Conservation (phyloP, 2,329 filamentous ascomycete species). For the Neofusicoccum laricinum region DNA sequence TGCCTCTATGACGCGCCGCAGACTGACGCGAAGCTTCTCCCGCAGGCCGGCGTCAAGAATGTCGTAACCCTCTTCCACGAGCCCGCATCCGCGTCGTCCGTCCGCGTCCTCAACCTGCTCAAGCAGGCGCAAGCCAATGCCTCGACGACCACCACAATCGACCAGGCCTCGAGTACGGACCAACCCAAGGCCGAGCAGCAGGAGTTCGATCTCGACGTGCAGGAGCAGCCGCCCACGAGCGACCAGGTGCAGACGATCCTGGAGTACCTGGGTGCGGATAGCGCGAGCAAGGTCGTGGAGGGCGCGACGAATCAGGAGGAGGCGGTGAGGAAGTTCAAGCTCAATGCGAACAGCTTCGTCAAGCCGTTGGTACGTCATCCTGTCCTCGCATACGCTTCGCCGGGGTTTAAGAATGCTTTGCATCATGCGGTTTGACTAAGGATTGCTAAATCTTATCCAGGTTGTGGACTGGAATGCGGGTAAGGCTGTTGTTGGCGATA, state of each 20-base stretch:
- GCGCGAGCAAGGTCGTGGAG: constrained; percentile 64
- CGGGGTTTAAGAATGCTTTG: too few species aligned
- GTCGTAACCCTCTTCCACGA: constrained; percentile 96
- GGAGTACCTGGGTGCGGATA: constrained; percentile 69
- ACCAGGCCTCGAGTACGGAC: constrained; percentile 68
- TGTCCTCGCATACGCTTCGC: too few species aligned
- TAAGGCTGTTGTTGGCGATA: constrained; percentile 70
- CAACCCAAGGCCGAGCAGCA: constrained; percentile 60
- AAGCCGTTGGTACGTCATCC: constrained; percentile 66
- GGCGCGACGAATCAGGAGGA: constrained; percentile 73
- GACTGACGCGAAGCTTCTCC: not conserved
- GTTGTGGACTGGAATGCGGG: constrained; percentile 93
- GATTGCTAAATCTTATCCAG: constrained; percentile 17
- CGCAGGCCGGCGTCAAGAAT: constrained; percentile 57
- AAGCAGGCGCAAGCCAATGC: constrained; percentile 76
- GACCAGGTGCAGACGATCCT: constrained; percentile 83
- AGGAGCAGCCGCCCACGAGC: constrained; percentile 72
- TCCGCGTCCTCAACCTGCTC: constrained; percentile 70
- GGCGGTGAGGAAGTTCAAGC: constrained; percentile 74
- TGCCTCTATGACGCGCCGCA: not conserved
- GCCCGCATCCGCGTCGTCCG: constrained; percentile 68
- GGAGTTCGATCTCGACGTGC: constrained; percentile 84
- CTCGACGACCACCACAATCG: constrained; percentile 64
- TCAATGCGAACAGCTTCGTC: constrained; percentile 66
- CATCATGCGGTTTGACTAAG: too few species aligned